Evolutionary conservation across 129 eudicot genomes (phyloP).

Genomic region (Mikania micrantha): DNA sequence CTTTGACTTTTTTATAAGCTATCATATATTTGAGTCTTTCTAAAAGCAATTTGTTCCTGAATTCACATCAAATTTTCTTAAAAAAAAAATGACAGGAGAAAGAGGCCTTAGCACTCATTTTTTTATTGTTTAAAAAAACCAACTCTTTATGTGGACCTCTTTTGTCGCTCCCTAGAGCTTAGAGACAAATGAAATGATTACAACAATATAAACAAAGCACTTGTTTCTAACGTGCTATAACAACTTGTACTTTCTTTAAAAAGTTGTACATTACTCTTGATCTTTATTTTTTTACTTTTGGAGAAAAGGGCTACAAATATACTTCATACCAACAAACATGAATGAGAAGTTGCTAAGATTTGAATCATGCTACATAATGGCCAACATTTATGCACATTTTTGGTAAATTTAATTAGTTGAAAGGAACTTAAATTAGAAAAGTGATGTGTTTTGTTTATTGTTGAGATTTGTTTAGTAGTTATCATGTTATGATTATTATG

Average conservation of each 20-base stretch:
- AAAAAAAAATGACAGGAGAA: too few species aligned
- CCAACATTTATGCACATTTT: constrained; percentile 23
- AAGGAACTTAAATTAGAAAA: neutral
- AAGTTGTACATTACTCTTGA: neutral
- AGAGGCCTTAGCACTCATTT: too few species aligned
- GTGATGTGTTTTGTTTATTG: neutral
- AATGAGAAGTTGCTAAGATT: neutral
- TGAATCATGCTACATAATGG: constrained; percentile 13
- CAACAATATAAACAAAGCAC: neutral
- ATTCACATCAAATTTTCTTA: too few species aligned
- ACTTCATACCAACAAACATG: constrained; percentile 4
- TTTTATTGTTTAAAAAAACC: neutral
- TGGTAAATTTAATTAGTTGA: constrained; percentile 16
- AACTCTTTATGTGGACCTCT: neutral
- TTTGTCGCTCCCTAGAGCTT: neutral
- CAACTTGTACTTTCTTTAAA: neutral
- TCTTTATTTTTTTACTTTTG: neutral
- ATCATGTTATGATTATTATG: constrained; percentile 14
- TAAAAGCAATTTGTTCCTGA: too few species aligned
- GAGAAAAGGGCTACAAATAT: neutral
- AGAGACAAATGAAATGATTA: neutral
- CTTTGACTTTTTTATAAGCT: too few species aligned
- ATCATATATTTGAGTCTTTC: too few species aligned
- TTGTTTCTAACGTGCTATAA: neutral
- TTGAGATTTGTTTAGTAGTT: neutral